phyloP scores from a whole-genome alignment of 371 early-diverging fungal species.

The Chytridiales sp. region DNA sequence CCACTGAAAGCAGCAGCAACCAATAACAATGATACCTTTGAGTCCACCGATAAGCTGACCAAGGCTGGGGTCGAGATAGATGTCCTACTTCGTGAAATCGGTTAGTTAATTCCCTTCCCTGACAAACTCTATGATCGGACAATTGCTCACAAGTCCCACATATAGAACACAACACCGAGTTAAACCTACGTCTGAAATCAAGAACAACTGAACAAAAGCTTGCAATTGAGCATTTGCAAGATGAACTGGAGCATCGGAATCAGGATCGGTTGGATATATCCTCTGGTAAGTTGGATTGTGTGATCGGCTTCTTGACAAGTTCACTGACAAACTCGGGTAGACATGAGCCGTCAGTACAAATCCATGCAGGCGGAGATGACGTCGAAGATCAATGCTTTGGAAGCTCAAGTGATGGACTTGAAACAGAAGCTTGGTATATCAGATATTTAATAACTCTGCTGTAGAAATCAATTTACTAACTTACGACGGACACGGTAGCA shows the following conservation, averaged over 20 bases:
- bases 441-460: neutral
- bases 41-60: conserved; percentile 38
- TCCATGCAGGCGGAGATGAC: conserved; percentile 52
- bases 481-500: conserved; percentile 1
- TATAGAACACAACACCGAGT: conserved; percentile 35
- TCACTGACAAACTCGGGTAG: conserved; percentile 6
- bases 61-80: conserved; percentile 42
- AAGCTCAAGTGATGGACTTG: conserved; percentile 41
- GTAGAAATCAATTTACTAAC: neutral
- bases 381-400: conserved; percentile 38
- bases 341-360: conserved; percentile 57
- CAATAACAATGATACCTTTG: too few relatives aligned
- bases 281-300: conserved; percentile 27
- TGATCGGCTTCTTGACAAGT: neutral
- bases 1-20: too few relatives aligned
- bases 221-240: conserved; percentile 39
- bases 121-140: neutral
- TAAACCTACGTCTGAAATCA: conserved; percentile 25
- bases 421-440: conserved; percentile 40
- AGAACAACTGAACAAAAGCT: conserved; percentile 28
- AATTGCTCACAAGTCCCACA: neutral
- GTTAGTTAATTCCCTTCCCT: conserved; percentile 10
- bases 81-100: conserved; percentile 39
- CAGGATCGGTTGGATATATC: conserved; percentile 48
- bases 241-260: conserved; percentile 33